Evolutionary conservation across 495 filamentous ascomycete species (phyloP).

Genomic region (Thermothielavioides terrestris): DNA sequence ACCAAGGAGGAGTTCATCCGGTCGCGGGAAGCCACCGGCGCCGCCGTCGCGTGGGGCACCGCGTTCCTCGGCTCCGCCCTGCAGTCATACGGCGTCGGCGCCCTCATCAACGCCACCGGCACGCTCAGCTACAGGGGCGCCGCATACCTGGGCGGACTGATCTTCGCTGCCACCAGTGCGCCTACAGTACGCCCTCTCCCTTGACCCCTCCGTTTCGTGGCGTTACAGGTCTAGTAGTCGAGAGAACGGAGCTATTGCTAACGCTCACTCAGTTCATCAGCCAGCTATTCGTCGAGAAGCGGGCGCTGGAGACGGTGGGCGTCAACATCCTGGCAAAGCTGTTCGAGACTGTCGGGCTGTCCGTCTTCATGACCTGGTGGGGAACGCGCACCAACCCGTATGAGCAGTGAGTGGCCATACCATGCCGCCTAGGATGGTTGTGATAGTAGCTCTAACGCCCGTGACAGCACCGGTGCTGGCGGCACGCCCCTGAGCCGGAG

Average conservation of each 20-base stretch:
- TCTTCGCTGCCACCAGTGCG: slow-evolving; percentile 85
- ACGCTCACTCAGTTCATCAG: slow-evolving; percentile 60
- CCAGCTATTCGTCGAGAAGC: slow-evolving; percentile 83
- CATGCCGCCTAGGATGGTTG: not conserved
- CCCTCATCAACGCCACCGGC: slow-evolving; percentile 89
- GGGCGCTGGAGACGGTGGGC: slow-evolving; percentile 79
- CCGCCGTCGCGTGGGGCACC: slow-evolving; percentile 82
- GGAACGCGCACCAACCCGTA: slow-evolving; percentile 86
- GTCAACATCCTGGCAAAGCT: slow-evolving; percentile 73
- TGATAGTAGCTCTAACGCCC: not conserved
- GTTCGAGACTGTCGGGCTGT: slow-evolving; percentile 88
- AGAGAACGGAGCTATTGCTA: not conserved
- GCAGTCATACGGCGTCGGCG: slow-evolving; percentile 91
- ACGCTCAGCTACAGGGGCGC: slow-evolving; percentile 95
- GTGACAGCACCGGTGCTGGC: slow-evolving; percentile 1
- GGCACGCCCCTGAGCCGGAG: slow-evolving; percentile 13
- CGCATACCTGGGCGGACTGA: slow-evolving; percentile 80
- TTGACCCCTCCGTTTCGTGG: too few relatives aligned
- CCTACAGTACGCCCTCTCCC: slow-evolving; percentile 56
- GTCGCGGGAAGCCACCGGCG: slow-evolving; percentile 81
- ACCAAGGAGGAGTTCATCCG: slow-evolving; percentile 93
- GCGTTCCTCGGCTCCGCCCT: slow-evolving; percentile 80
- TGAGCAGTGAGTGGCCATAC: slow-evolving; percentile 38
- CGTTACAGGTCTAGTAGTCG: too few relatives aligned
- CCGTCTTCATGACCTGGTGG: slow-evolving; percentile 93